A percentile compares a stretch with the other conserved stretches of the same genome.
These are phyloP conservation scores for Diaporthe destruens DNA, from an alignment of 2,329 filamentous ascomycete species.

Conservation along the genomic window DNA sequence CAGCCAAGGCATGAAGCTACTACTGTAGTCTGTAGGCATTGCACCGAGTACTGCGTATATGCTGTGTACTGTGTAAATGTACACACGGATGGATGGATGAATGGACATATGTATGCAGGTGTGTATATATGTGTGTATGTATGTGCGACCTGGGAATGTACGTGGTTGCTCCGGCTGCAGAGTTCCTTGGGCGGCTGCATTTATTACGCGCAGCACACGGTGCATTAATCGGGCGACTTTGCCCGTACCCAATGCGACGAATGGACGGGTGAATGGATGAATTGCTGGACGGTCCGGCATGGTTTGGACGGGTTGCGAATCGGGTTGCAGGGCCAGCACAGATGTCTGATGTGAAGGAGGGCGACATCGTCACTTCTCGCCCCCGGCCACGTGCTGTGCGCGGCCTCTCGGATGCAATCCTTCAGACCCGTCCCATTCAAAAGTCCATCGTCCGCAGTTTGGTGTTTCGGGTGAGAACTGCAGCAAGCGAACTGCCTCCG, in stretches of 20 bases:
- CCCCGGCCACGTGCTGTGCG: constrained; percentile 17
- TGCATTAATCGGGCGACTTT: constrained; percentile 25
- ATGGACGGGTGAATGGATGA: constrained; percentile 21
- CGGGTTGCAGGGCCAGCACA: constrained; percentile 6
- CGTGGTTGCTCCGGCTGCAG: constrained; percentile 13
- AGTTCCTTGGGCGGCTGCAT: constrained; percentile 3
- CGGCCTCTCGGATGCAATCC: constrained; percentile 19
- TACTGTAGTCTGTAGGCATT: constrained; percentile 8
- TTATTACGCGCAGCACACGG: constrained; percentile 25
- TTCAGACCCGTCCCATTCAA: constrained; percentile 1
- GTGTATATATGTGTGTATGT: no score
- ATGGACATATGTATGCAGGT: background rate
- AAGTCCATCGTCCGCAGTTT: background rate
- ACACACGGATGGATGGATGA: no score
- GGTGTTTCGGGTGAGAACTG: background rate
- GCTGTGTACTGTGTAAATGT: background rate
- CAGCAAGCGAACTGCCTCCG: background rate
- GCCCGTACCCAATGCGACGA: constrained; percentile 5
- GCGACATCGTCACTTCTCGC: background rate
- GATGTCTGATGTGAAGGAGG: background rate
- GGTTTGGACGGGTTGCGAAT: background rate
- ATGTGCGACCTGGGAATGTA: background rate
- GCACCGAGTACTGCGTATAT: background rate
- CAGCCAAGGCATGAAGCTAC: constrained; percentile 28
- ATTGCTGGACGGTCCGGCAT: background rate